These are phyloP conservation scores for Aureobasidium sp. DNA, from an alignment of 2,329 filamentous ascomycete genomes.

Conservation along the genomic window DNA sequence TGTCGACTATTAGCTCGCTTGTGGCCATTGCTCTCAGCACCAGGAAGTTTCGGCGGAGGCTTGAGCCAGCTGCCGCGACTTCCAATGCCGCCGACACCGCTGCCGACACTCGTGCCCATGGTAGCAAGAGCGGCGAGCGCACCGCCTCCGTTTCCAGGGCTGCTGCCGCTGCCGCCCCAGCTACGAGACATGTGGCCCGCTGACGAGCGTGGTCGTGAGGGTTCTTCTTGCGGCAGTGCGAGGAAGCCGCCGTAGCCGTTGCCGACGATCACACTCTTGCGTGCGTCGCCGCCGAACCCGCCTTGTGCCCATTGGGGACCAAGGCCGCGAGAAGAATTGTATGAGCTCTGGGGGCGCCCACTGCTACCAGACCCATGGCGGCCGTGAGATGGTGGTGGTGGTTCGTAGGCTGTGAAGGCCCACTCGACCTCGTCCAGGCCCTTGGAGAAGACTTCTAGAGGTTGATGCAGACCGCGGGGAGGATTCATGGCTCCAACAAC, in stretches of 20 bases:
- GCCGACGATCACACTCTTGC: constrained; percentile 57
- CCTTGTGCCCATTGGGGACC: constrained; percentile 47
- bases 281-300: constrained; percentile 46
- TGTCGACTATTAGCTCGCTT: constrained; percentile 28
- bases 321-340: constrained; percentile 39
- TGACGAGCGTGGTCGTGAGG: constrained; percentile 25
- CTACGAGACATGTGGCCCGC: constrained; percentile 7
- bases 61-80: constrained; percentile 21
- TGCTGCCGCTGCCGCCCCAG: neutral
- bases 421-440: constrained; percentile 61
- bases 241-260: constrained; percentile 62
- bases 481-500: constrained; percentile 9
- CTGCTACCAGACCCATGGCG: constrained; percentile 34
- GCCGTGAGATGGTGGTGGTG: constrained; percentile 35
- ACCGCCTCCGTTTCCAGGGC: constrained; percentile 19
- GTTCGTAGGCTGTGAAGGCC: constrained; percentile 58
- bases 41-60: constrained; percentile 25
- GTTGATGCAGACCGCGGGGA: constrained; percentile 44
- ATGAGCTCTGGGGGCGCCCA: constrained; percentile 40
- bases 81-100: constrained; percentile 12
- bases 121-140: constrained; percentile 18
- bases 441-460: constrained; percentile 58
- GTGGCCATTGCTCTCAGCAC: constrained; percentile 19
- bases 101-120: constrained; percentile 13
- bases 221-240: constrained; percentile 52